Evolutionary conservation across 176 grass and related monocot species (phyloP), one percentile per base, ranked within the genome.

Genomic region (Canna indica): DNA sequence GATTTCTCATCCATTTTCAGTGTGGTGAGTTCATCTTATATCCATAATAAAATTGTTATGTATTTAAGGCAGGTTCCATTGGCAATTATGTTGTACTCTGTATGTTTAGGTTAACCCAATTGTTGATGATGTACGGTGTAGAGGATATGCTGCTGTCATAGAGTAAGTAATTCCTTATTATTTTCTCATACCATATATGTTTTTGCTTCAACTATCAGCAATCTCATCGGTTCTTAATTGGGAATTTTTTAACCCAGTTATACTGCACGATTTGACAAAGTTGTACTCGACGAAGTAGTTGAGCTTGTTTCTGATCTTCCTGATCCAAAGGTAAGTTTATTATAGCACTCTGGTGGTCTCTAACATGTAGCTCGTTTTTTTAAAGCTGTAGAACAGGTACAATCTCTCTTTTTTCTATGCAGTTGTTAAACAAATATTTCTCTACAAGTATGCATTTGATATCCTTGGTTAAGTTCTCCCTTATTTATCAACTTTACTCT

Each of bases 1-100:
- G 93, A 92, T 78, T 97, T 97, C 70, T 67, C 93, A 60, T 97
- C 93, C 50, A 97, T 97, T 79, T 97, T 97, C 62, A 71, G 73
- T 74, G 79, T 80, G 64, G 93, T 97, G 31, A 79, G 83, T 64
- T 81, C 72, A 18, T 18, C 35, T 63, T 57, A 24, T 59, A 6
- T 58, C 34, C 1, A 60, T 71, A 5, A 32, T 47, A 20, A 66
- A 72, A 22, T 63, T 59, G 12, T 61, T 47, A 45, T 72, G 59
- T 54, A 36, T 64, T 71, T n/a, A 52, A 14, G 44, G 17, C 22
- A 11, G 15, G 27, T 25, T 59, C 9, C 2, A 17, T 20, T 41
- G 17, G 17, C 6, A 71, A 52, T 38, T 73, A 57, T 57, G 61
- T 54, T 79, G 35, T 31, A 64, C n/a, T 27, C 10, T 41, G 53